These are phyloP conservation scores for Leishmania tropica DNA, from an alignment of 208 protist genomes.

Conservation along the genomic window DNA sequence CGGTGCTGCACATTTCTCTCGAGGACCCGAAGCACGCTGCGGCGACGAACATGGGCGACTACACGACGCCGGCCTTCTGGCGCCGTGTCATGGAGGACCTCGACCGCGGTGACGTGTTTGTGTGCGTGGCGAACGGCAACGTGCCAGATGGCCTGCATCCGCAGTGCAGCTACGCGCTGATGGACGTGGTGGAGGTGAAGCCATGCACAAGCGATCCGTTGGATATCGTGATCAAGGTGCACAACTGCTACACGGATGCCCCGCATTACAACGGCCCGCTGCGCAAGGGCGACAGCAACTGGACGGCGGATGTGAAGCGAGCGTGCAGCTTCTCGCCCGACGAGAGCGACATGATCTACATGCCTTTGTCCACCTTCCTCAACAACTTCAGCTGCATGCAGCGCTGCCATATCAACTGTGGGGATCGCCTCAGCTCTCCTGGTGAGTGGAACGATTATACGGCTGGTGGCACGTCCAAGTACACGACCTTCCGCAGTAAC, in stretches of 20 bases:
- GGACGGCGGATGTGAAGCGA: slow-evolving; percentile 49
- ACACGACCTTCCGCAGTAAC: slow-evolving; percentile 87
- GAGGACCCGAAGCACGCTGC: slow-evolving; percentile 76
- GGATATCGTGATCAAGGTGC: slow-evolving; percentile 70
- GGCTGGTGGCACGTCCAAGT: slow-evolving; percentile 73
- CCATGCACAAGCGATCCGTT: slow-evolving; percentile 41
- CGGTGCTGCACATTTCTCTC: slow-evolving; percentile 80
- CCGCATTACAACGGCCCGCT: slow-evolving; percentile 62
- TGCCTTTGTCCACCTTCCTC: slow-evolving; percentile 75
- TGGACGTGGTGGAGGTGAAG: slow-evolving; percentile 62
- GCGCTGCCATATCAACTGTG: slow-evolving; percentile 87
- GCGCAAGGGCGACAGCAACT: slow-evolving; percentile 43
- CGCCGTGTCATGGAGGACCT: slow-evolving; percentile 60
- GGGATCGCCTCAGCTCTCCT: slow-evolving; percentile 67
- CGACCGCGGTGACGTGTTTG: slow-evolving; percentile 69
- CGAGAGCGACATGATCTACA: slow-evolving; percentile 53
- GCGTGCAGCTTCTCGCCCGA: slow-evolving; percentile 50
- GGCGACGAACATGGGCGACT: slow-evolving; percentile 76
- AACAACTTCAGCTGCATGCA: slow-evolving; percentile 84
- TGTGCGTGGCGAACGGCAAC: slow-evolving; percentile 62
- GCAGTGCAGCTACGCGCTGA: slow-evolving; percentile 76
- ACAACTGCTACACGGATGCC: slow-evolving; percentile 79
- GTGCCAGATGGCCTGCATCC: slow-evolving; percentile 69
- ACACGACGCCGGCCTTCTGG: slow-evolving; percentile 70
- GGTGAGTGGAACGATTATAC: slow-evolving; percentile 77